Evolutionary conservation across 345 rosid species (phyloP), one percentile per base, ranked within the genome.

Genomic region (Murraya koenigii): DNA sequence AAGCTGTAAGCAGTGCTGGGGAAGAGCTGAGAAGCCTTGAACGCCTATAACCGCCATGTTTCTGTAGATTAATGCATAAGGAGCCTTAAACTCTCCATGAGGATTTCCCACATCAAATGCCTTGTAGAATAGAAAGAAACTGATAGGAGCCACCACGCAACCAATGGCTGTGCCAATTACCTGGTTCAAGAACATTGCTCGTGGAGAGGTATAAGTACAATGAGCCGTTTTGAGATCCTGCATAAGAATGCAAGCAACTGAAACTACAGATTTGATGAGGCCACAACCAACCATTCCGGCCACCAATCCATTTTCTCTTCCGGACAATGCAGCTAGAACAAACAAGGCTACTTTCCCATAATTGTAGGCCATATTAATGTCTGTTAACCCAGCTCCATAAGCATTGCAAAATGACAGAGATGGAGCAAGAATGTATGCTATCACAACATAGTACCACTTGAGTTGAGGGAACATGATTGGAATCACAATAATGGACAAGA

Each of bases 181-280:
- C 82, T 95, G 99, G 89, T 92, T 95, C 61, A 81, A 75, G 58
- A 95, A 92, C 99, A 95, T 95, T 60, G 97, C 98, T 80, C 88
- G 81, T 0, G 99, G 99, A 17, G 99, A 95, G 2, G 99, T 93
- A 33, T 14, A 79, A 0, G 99, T 95, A 82, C 85, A 78, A 69
- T 92, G 96, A 1, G 98, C 98, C 35, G 98, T 95, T 80, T 92
- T 93, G 80, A 95, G 92, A 84, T 93, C 99, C 82, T 95, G 99
- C 99, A 95, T 95, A 25, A 95, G 81, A 36, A 90, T 85, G 88
- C 98, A 95, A 30, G 97, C 89, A 33, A 93, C 97, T 3, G 97
- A 90, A 61, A 95, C 91, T 23, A 91, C 98, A 2, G 99, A 95
- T 78, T 95, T 95, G 78, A 90, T 78, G 66, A 95, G 85, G n/a